Percentiles rank a stretch among this genome's conserved stretches.
These are phyloP conservation scores for Plectosphaerella cucumerina DNA, from an alignment of 2,329 filamentous ascomycete genomes.

Conservation along the genomic window DNA sequence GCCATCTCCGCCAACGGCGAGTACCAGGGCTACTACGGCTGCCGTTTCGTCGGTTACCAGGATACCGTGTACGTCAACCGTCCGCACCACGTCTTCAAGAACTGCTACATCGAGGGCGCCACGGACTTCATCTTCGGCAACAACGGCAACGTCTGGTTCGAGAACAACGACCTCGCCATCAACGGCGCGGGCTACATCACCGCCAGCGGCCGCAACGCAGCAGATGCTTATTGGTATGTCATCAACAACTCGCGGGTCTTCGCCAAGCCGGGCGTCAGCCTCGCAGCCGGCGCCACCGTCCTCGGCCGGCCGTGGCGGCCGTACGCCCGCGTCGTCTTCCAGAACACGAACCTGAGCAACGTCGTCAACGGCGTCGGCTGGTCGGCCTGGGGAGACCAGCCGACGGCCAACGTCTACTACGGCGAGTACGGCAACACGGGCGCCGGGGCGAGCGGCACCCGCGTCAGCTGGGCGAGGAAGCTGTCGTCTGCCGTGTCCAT, in stretches of 20 bases:
- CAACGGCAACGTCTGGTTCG: conserved; percentile 37
- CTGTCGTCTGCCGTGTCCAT: conserved; percentile 30
- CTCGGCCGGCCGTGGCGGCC: conserved; percentile 44
- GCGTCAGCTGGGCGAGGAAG: conserved; percentile 38
- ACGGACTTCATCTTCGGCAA: conserved; percentile 49
- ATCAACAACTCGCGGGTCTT: conserved; percentile 39
- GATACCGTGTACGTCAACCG: conserved; percentile 45
- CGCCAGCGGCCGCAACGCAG: conserved; percentile 35
- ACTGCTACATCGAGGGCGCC: conserved; percentile 38
- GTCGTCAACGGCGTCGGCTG: conserved; percentile 59
- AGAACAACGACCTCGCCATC: conserved; percentile 31
- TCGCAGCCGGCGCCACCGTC: conserved; percentile 34
- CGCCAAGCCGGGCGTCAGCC: conserved; percentile 29
- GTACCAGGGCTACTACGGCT: conserved; percentile 44
- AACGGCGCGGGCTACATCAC: conserved; percentile 34
- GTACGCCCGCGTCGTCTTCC: conserved; percentile 43
- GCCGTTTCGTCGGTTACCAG: conserved; percentile 41
- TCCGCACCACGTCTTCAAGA: conserved; percentile 42
- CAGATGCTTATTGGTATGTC: conserved; percentile 38
- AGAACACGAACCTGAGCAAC: conserved; percentile 41
- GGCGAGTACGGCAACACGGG: conserved; percentile 58
- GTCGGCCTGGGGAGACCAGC: conserved; percentile 47
- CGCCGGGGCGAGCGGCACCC: conserved; percentile 46
- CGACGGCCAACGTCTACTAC: conserved; percentile 49
- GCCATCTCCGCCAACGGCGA: conserved; percentile 41